Conservation (phyloP, 164 flowering plant species). For the Magnolia officinalis region DNA sequence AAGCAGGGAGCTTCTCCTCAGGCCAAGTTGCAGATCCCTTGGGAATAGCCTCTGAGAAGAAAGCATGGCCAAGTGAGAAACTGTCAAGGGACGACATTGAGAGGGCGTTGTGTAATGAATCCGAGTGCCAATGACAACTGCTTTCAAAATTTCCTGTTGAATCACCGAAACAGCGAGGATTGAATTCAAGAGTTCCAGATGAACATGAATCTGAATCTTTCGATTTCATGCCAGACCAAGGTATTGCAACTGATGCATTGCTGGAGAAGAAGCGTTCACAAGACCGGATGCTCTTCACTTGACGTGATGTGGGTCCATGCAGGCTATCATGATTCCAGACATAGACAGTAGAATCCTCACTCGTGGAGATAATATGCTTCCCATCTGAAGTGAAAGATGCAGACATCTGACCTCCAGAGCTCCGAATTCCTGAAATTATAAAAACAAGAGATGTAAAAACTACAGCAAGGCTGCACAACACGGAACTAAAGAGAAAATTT, state of each 20-base stretch:
- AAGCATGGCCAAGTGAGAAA: slow-evolving; percentile 40
- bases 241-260: slow-evolving; percentile 61
- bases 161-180: neutral
- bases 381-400: slow-evolving; percentile 76
- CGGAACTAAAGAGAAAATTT: neutral
- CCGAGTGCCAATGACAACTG: slow-evolving; percentile 8
- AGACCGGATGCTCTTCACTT: slow-evolving; percentile 40
- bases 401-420: slow-evolving; percentile 43
- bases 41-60: slow-evolving; percentile 43
- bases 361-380: slow-evolving; percentile 60
- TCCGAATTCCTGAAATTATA: slow-evolving; percentile 35
- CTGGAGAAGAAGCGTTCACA: slow-evolving; percentile 58
- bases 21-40: slow-evolving; percentile 85
- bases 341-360: slow-evolving; percentile 65
- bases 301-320: slow-evolving; percentile 24
- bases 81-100: slow-evolving; percentile 37
- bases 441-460: neutral
- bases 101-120: slow-evolving; percentile 21
- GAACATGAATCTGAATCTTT: slow-evolving; percentile 12
- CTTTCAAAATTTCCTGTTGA: slow-evolving; percentile 10
- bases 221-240: slow-evolving; percentile 61
- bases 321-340: slow-evolving; percentile 53
- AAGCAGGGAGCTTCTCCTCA: slow-evolving; percentile 57
- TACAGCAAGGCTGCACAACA: neutral
- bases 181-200: slow-evolving; percentile 12